These are phyloP conservation scores for Aspergillus ustus DNA, from an alignment of 2,329 filamentous ascomycete genomes.

Conservation along the genomic window DNA sequence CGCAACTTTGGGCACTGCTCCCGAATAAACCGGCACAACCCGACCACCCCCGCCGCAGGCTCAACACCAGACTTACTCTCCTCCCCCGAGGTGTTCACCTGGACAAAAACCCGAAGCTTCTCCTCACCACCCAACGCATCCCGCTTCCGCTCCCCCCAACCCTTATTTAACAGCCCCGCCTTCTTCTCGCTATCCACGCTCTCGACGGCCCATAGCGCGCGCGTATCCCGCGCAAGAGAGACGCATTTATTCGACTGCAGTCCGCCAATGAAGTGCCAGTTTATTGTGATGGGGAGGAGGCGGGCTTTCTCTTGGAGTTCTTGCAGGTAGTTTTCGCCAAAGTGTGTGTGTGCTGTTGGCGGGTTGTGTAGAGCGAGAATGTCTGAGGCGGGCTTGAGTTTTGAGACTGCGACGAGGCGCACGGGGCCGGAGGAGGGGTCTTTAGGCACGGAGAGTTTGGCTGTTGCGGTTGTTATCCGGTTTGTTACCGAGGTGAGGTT, in stretches of 20 bases:
- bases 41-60: slow-evolving; percentile 62
- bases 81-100: slow-evolving; percentile 95
- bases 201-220: slow-evolving; percentile 89
- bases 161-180: slow-evolving; percentile 77
- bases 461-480: slow-evolving; percentile 59
- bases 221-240: slow-evolving; percentile 76
- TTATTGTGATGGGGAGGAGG: slow-evolving; percentile 72
- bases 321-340: slow-evolving; percentile 95
- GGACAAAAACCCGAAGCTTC: slow-evolving; percentile 76
- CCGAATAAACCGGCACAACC: slow-evolving; percentile 71
- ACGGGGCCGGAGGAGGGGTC: slow-evolving; percentile 28
- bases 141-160: slow-evolving; percentile 62
- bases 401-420: slow-evolving; percentile 91
- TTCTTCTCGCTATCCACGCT: slow-evolving; percentile 90
- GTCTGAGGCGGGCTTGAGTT: slow-evolving; percentile 91
- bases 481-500: slow-evolving; percentile 66
- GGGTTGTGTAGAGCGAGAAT: slow-evolving; percentile 78
- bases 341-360: slow-evolving; percentile 69
- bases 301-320: slow-evolving; percentile 86
- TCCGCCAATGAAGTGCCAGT: slow-evolving; percentile 97
- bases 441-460: slow-evolving; percentile 24
- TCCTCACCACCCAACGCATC: slow-evolving; percentile 42
- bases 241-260: slow-evolving; percentile 95
- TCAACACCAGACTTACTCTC: slow-evolving; percentile 80
- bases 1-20: slow-evolving; percentile 73